A percentile compares a stretch with the other conserved stretches of the same genome.
Evolutionary conservation across 2,329 filamentous ascomycete genomes (phyloP).

Genomic region (Calonectria leucothoes): DNA sequence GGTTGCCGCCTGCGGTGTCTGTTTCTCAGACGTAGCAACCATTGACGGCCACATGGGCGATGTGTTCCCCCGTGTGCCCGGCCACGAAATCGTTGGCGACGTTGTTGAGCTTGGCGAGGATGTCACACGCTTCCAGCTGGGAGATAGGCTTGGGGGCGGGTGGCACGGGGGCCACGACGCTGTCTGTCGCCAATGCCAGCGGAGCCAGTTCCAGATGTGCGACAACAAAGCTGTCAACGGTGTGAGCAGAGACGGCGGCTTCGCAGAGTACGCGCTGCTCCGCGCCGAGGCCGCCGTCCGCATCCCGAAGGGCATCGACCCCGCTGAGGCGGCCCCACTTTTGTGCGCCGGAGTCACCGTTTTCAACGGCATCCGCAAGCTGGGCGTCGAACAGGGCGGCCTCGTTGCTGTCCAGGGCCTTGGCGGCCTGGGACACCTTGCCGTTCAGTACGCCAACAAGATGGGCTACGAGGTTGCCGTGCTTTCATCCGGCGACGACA

Average conservation of each 20-base stretch:
- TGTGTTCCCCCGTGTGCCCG: conserved; percentile 71
- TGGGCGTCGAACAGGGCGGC: conserved; percentile 63
- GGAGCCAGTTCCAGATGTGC: conserved; percentile 77
- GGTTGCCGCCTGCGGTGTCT: conserved; percentile 78
- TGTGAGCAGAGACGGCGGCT: conserved; percentile 74
- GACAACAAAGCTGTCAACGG: conserved; percentile 73
- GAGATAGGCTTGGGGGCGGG: conserved; percentile 71
- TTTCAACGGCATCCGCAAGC: conserved; percentile 69
- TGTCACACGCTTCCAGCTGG: conserved; percentile 69
- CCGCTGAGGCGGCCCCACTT: conserved; percentile 67
- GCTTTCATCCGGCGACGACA: conserved; percentile 73
- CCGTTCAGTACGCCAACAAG: conserved; percentile 78
- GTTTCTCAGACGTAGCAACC: conserved; percentile 69
- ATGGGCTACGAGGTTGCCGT: conserved; percentile 82
- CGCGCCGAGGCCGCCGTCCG: conserved; percentile 70
- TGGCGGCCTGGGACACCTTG: conserved; percentile 81
- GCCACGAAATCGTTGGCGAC: conserved; percentile 79
- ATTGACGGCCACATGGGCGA: conserved; percentile 63
- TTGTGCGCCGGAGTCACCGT: conserved; percentile 75
- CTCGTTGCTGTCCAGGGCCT: conserved; percentile 74
- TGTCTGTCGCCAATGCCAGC: conserved; percentile 71
- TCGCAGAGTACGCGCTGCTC: conserved; percentile 71
- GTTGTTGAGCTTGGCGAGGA: conserved; percentile 69
- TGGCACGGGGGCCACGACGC: conserved; percentile 66
- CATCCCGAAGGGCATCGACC: conserved; percentile 64